Conservation (phyloP, 305 asterid species). For the Solanum hybrid region DNA sequence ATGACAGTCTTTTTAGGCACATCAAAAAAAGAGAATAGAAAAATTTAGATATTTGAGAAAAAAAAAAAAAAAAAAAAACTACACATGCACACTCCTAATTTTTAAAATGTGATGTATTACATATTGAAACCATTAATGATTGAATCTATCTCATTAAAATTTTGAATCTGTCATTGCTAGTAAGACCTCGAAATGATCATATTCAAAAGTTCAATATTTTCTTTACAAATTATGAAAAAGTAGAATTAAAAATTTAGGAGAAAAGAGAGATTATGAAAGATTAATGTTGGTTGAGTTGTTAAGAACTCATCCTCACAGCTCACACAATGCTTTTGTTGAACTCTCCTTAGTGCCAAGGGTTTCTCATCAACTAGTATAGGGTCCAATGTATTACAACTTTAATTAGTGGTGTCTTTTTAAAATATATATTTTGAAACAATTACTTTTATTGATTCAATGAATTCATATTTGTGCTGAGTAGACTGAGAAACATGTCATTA, state of each 20-base stretch:
- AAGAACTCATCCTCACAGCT: neutral
- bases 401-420: neutral
- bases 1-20: neutral
- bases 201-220: neutral
- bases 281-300: neutral
- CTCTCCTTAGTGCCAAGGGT: neutral
- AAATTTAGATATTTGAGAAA: neutral
- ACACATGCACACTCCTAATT: neutral
- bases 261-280: neutral
- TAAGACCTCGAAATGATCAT: neutral
- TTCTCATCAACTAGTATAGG: neutral
- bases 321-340: neutral
- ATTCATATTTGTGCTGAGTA: neutral
- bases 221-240: neutral
- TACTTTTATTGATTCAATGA: neutral
- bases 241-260: neutral
- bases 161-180: neutral
- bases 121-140: neutral
- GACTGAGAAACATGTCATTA: neutral
- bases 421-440: neutral
- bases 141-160: neutral
- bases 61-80: too few relatives aligned
- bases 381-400: neutral
- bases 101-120: neutral
- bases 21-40: neutral